These are phyloP conservation scores for Fusarium paranaense DNA, from an alignment of 2,329 filamentous ascomycete species.

Conservation along the genomic window DNA sequence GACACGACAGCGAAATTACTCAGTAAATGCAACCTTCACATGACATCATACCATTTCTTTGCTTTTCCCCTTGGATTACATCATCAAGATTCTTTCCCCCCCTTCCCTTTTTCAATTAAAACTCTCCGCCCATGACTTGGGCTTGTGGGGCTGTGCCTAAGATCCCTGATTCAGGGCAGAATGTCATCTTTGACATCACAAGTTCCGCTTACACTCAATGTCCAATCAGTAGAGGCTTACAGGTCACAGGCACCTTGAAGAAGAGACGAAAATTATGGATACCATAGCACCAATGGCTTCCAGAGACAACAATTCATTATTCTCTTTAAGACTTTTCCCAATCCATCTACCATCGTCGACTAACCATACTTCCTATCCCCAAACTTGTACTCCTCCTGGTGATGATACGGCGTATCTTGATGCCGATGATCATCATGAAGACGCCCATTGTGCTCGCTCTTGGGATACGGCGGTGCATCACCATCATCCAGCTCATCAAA, in stretches of 20 bases:
- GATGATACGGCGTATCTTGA: not conserved
- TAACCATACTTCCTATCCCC: not conserved
- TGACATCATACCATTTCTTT: not conserved
- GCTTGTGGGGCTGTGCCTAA: constrained; percentile 4
- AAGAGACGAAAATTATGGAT: not conserved
- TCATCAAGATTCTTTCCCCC: constrained; percentile 5
- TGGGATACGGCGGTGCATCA: not conserved
- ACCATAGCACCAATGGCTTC: not conserved
- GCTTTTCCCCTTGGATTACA: constrained; percentile 17
- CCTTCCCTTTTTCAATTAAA: not conserved
- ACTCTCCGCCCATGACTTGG: constrained; percentile 1
- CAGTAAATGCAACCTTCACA: not conserved
- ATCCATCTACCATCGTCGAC: not conserved
- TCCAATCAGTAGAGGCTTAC: constrained; percentile 1
- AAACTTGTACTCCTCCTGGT: not conserved
- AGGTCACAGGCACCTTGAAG: not conserved
- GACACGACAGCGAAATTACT: not conserved
- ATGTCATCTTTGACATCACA: not conserved
- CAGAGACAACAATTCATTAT: not conserved
- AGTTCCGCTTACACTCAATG: not conserved
- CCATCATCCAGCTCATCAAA: not conserved
- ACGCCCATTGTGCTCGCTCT: not conserved
- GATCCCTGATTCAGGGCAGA: constrained; percentile 25
- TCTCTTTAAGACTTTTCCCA: not conserved
- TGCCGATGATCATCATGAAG: not conserved